Percentiles rank a stretch among this genome's conserved stretches.
Evolutionary conservation across 179 eudicot genomes (phyloP).

Genomic region (Actinidia arguta): DNA sequence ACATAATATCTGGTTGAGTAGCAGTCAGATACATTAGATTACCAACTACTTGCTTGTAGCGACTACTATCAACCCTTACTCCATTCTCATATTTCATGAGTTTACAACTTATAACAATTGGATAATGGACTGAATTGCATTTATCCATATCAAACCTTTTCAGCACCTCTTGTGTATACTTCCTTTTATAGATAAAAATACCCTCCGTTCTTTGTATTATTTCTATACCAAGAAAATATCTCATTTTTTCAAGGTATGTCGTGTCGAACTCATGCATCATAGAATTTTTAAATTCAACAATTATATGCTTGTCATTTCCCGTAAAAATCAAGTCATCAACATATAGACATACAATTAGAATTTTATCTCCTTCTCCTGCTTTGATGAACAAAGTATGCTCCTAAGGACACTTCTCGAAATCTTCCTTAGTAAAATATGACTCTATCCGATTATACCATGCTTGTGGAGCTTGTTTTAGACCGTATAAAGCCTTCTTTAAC

Average conservation of each 20-base stretch:
- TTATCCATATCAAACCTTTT: not conserved
- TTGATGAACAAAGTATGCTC: not conserved
- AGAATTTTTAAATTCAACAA: not conserved
- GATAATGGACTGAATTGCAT: not conserved
- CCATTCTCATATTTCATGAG: not conserved
- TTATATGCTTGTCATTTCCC: not conserved
- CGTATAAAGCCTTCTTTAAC: not conserved
- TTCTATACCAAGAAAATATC: not conserved
- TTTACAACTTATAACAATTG: not conserved
- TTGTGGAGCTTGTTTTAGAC: not conserved
- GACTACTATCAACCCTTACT: not conserved
- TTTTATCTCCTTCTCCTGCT: not conserved
- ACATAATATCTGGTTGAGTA: not conserved
- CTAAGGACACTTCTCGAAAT: not conserved
- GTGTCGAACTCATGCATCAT: slow-evolving; percentile 8
- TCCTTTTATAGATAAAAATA: not conserved
- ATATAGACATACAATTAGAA: not conserved
- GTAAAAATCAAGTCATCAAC: not conserved
- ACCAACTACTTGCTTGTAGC: not conserved
- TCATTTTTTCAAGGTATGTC: not conserved
- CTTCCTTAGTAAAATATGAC: not conserved
- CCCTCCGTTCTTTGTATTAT: not conserved
- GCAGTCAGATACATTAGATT: not conserved
- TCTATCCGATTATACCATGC: not conserved
- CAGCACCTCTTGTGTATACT: not conserved